phyloP scores from a whole-genome alignment of 345 rosid genomes.

The Hypericum androsaemum region DNA sequence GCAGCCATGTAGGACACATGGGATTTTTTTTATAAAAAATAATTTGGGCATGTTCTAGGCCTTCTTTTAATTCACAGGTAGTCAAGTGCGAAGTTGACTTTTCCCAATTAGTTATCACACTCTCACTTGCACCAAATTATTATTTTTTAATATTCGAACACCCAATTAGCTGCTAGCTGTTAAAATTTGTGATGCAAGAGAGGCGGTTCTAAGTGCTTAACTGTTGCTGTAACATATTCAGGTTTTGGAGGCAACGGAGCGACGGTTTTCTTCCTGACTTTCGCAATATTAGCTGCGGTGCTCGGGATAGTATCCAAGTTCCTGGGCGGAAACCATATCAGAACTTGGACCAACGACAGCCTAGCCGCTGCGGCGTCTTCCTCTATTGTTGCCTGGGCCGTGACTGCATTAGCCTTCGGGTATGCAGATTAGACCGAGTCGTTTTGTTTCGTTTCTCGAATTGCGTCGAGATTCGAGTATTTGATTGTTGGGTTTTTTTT shows the following conservation, averaged over 20 bases:
- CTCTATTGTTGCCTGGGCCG: neutral
- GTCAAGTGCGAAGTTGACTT: too few species aligned
- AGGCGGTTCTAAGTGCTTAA: too few species aligned
- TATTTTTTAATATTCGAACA: too few species aligned
- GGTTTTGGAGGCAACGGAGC: slow-evolving; percentile 1
- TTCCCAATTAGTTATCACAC: too few species aligned
- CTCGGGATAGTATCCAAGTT: neutral
- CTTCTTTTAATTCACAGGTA: too few species aligned
- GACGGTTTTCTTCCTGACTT: neutral
- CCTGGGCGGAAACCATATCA: neutral
- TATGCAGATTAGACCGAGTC: neutral
- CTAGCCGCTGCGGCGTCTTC: neutral
- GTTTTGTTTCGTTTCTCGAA: neutral
- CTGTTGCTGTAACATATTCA: neutral
- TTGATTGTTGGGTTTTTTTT: neutral
- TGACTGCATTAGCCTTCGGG: neutral
- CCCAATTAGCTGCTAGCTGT: too few species aligned
- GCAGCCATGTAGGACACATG: too few species aligned
- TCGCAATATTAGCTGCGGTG: neutral
- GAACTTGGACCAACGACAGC: neutral
- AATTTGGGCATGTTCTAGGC: too few species aligned
- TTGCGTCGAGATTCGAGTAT: neutral
- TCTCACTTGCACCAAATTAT: too few species aligned
- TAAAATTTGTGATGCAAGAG: too few species aligned
- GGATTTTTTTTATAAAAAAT: too few species aligned